Evolutionary conservation across 805 yeast genomes (phyloP).

Genomic region (Cyberlindnera euphorbiae): DNA sequence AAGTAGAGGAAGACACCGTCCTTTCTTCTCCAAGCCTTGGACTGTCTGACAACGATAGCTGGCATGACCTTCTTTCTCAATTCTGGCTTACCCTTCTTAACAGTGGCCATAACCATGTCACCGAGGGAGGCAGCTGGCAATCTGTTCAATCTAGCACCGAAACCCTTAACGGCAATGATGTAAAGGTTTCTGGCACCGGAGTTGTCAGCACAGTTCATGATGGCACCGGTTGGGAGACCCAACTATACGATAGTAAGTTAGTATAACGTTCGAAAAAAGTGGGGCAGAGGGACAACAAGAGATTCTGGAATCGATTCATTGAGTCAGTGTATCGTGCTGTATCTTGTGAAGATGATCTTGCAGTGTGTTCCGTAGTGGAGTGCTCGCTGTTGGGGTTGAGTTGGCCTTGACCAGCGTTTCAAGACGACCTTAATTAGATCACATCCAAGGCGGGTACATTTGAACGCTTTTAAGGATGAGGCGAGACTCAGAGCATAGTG

Average conservation of each 20-base stretch:
- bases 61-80: slow-evolving; percentile 99
- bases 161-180: slow-evolving; percentile 98
- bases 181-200: slow-evolving; percentile 99
- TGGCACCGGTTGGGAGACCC: slow-evolving; percentile 99
- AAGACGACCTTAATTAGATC: too few relatives aligned
- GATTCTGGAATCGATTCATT: background rate
- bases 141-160: slow-evolving; percentile 99
- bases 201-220: slow-evolving; percentile 99
- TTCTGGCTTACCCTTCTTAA: slow-evolving; percentile 99
- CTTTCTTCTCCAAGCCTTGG: slow-evolving; percentile 99
- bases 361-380: too few relatives aligned
- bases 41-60: slow-evolving; percentile 98
- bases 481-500: too few relatives aligned
- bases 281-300: background rate
- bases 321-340: background rate
- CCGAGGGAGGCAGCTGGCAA: slow-evolving; percentile 99
- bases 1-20: slow-evolving; percentile 99
- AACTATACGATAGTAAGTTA: slow-evolving; percentile 45
- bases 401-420: too few relatives aligned
- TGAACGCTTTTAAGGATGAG: too few relatives aligned
- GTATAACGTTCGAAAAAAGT: slow-evolving; percentile 5
- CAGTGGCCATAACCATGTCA: slow-evolving; percentile 99
- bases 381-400: too few relatives aligned
- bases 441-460: too few relatives aligned
- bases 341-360: too few relatives aligned